Evolutionary conservation across 2,329 filamentous ascomycete species (phyloP), one percentile per base, ranked within the genome.

Genomic region (Botrytis squamosa): DNA sequence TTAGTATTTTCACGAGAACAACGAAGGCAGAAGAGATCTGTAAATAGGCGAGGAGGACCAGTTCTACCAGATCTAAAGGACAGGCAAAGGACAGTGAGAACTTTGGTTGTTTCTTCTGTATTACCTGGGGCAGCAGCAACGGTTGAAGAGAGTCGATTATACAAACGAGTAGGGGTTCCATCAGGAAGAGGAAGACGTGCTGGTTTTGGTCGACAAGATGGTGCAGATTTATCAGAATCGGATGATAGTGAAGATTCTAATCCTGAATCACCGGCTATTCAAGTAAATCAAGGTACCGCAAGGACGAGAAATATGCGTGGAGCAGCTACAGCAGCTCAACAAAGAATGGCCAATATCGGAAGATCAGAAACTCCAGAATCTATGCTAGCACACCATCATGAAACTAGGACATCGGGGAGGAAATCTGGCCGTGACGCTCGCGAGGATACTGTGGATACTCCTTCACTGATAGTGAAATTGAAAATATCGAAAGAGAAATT

Each of bases 31-130:
- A 99, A 99, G 85, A 90, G 96, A 66, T 97, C 96, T 10, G 93
- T 97, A 78, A 98, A 98, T 82, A 89, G 96, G 76, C 90, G 96
- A 79, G 96, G 96, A 76, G 96, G 96, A 0, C 96, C 96, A 9
- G 92, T 93, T 74, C 85, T 99, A 59, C 96, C 96, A n/a, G 96
- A 99, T 83, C 89, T 99, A 74, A 97, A 97, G 82, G 96, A 99
- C 79, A 89, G 95, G 72, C 95, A 96, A 83, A 90, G 95, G 70
- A 98, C 96, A 0, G 95, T 98, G 73, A 90, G 96, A 65, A 98
- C 95, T 0, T 87, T 98, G 77, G 89, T 98, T 70, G 94, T 99
- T 1, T 98, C 95, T 16, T 95, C 93, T 4, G 94, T 97, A 33
- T 88, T 99, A 74, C 96, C 96, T 25, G 96, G 95, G 38, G 93